These are phyloP conservation scores for Nicotiana paniculata DNA, from an alignment of 257 asterid species.

Conservation along the genomic window DNA sequence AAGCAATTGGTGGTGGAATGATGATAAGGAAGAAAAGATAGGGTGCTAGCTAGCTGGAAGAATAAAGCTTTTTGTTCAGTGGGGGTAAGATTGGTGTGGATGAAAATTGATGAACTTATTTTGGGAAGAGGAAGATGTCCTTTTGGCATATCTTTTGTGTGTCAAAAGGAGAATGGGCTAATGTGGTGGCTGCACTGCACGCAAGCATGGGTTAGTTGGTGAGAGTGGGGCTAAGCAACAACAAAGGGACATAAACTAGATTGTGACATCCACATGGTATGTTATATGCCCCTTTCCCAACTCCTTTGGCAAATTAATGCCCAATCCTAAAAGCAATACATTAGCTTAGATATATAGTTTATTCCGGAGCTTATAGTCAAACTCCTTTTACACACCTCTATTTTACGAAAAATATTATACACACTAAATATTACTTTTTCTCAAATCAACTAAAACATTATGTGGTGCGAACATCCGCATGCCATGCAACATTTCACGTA, in stretches of 20 bases:
- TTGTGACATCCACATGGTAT: constrained; percentile 36
- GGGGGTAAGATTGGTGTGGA: constrained; percentile 13
- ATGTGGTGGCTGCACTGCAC: constrained; percentile 20
- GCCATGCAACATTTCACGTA: no score
- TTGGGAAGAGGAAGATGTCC: constrained; percentile 11
- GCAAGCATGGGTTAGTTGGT: constrained; percentile 10
- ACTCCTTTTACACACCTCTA: no score
- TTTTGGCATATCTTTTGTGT: not conserved
- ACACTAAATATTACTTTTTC: no score
- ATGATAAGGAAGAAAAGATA: not conserved
- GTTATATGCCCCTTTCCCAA: not conserved
- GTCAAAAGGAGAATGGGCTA: constrained; percentile 10
- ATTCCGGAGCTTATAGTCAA: no score
- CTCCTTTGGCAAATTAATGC: not conserved
- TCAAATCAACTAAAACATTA: not conserved
- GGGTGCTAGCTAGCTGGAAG: not conserved
- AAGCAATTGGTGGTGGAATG: constrained; percentile 7
- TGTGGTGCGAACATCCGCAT: not conserved
- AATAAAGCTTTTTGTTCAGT: not conserved
- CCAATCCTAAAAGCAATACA: not conserved
- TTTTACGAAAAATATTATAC: fast-evolving
- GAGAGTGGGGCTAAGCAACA: constrained; percentile 13
- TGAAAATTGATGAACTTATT: not conserved
- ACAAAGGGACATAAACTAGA: constrained; percentile 20
- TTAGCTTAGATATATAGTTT: no score